phyloP scores from a whole-genome alignment of 75 land plant species.

The Cunninghamia lanceolata region DNA sequence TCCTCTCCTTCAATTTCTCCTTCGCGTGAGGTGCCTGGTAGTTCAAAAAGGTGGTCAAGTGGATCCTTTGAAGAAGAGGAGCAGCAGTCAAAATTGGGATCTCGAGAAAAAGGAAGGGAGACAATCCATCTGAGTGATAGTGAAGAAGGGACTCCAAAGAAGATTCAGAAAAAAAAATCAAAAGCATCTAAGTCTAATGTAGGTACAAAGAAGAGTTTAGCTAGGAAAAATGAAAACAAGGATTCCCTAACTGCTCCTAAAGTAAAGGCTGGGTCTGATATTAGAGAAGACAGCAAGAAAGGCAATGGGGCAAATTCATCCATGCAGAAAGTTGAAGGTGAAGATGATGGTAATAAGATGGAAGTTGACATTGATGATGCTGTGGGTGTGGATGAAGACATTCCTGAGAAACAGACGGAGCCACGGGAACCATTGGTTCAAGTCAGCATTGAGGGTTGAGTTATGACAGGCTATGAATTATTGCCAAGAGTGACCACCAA shows the following conservation, averaged over 20 bases:
- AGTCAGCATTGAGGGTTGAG: neutral
- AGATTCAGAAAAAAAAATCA: neutral
- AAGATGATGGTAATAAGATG: slow-evolving; percentile 1
- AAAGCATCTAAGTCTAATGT: neutral
- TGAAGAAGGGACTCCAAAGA: slow-evolving; percentile 1
- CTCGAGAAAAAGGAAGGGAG: neutral
- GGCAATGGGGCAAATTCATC: neutral
- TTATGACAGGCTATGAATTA: neutral
- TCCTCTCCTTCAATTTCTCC: slow-evolving; percentile 11
- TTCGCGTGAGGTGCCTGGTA: neutral
- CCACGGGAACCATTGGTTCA: slow-evolving; percentile 3
- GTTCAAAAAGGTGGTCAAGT: neutral
- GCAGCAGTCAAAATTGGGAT: neutral
- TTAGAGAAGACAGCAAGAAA: neutral
- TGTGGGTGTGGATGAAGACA: neutral
- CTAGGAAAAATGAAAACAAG: slow-evolving; percentile 1
- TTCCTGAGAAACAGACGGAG: slow-evolving; percentile 6
- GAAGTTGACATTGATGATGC: slow-evolving; percentile 11
- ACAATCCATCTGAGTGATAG: neutral
- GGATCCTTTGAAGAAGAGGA: slow-evolving; percentile 1
- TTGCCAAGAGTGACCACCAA: neutral
- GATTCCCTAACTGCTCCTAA: no score
- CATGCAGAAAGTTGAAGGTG: slow-evolving; percentile 1
- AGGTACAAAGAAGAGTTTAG: neutral
- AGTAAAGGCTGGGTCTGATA: neutral